phyloP scores from a whole-genome alignment of 2,329 filamentous ascomycete genomes.

The Rutstroemia sp. region DNA sequence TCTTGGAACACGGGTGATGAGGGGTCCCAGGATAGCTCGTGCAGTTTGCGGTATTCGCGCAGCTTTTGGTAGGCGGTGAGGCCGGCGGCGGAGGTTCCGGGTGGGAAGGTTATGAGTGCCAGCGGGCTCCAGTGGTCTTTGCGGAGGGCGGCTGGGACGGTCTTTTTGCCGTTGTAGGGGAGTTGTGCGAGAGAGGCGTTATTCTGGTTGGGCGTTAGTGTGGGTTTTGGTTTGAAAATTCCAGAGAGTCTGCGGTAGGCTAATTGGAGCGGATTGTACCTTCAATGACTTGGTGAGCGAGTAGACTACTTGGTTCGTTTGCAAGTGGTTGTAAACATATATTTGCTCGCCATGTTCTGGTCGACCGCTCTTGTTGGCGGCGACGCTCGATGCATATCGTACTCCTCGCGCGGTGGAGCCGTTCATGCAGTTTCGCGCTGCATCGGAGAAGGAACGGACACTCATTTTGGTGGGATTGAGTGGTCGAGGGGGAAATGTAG shows the following conservation, averaged over 20 bases:
- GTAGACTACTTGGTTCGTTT: slow-evolving; percentile 35
- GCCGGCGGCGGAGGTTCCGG: slow-evolving; percentile 45
- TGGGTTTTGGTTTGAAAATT: background rate
- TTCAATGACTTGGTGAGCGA: slow-evolving; percentile 32
- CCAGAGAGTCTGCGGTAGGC: background rate
- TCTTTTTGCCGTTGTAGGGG: slow-evolving; percentile 62
- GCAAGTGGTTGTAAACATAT: slow-evolving; percentile 33
- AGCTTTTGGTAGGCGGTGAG: slow-evolving; percentile 55
- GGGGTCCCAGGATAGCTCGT: slow-evolving; percentile 53
- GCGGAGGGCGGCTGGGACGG: slow-evolving; percentile 53
- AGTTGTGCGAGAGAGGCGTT: slow-evolving; percentile 47
- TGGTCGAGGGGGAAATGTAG: background rate
- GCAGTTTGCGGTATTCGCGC: slow-evolving; percentile 55
- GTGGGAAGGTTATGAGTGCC: slow-evolving; percentile 51
- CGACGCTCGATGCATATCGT: slow-evolving; percentile 12
- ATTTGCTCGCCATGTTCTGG: slow-evolving; percentile 31
- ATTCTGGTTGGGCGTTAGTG: slow-evolving; percentile 27
- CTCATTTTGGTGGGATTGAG: slow-evolving; percentile 13
- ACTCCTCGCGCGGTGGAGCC: slow-evolving; percentile 1
- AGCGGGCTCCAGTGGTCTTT: slow-evolving; percentile 62
- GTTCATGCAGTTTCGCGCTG: slow-evolving; percentile 7
- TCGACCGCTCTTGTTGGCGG: slow-evolving; percentile 2
- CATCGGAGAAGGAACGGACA: slow-evolving; percentile 8
- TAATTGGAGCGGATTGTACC: slow-evolving; percentile 17
- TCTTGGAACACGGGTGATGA: background rate